phyloP scores from a whole-genome alignment of 1,284 basidiomycete species.

The Bondarzewia mesenterica region DNA sequence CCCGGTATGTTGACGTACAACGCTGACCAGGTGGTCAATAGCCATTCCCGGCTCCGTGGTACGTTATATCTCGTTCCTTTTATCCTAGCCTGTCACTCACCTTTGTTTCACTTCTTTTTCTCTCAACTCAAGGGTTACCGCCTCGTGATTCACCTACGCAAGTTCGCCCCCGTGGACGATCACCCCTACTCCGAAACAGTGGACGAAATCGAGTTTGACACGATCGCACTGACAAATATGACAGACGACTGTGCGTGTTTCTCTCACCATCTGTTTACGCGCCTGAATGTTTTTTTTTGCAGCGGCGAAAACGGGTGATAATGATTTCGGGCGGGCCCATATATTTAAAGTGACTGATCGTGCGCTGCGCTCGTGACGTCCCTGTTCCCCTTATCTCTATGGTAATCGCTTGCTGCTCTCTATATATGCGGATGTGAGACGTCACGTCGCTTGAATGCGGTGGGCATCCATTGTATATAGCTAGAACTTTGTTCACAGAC shows the following conservation, averaged over 20 bases:
- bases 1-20: not conserved
- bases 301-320: not conserved
- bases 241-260: not conserved
- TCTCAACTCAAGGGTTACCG: not conserved
- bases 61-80: not conserved
- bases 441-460: no score
- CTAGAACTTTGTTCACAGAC: no score
- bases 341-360: no score
- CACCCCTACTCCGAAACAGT: not conserved
- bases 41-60: constrained; percentile 18
- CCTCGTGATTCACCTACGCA: constrained; percentile 1
- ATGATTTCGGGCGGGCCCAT: no score
- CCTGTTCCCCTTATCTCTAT: no score
- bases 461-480: no score
- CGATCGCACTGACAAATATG: not conserved
- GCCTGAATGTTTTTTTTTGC: not conserved
- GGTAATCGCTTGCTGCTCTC: no score
- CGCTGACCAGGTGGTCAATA: constrained; percentile 16
- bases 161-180: not conserved
- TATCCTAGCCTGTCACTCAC: not conserved
- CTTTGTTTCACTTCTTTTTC: not conserved
- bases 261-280: not conserved
- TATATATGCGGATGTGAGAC: no score
- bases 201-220: not conserved
- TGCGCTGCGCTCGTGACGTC: no score